phyloP scores from a whole-genome alignment of 2,329 filamentous ascomycete genomes.

The Didymella keratinophila region DNA sequence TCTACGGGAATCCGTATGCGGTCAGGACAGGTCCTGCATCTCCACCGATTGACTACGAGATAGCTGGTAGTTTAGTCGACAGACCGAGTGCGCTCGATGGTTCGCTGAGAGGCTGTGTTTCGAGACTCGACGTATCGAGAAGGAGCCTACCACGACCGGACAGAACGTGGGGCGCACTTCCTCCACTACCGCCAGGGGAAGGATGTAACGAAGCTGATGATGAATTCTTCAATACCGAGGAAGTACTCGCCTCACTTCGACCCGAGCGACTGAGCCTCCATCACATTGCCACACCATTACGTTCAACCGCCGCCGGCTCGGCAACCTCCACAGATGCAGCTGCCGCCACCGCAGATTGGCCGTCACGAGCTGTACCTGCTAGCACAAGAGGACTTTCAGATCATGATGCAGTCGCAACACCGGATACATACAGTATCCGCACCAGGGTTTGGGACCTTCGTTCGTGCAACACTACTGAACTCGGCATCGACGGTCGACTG shows the following conservation, averaged over 20 bases:
- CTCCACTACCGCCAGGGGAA: background rate
- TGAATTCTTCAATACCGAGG: slow-evolving; percentile 2
- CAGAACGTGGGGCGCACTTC: slow-evolving; percentile 11
- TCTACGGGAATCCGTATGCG: slow-evolving; percentile 7
- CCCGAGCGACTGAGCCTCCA: slow-evolving; percentile 11
- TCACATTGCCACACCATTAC: background rate
- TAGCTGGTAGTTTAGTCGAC: slow-evolving; percentile 2
- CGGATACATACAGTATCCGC: background rate
- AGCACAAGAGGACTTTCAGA: too few relatives aligned
- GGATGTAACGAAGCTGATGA: background rate
- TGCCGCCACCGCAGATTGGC: background rate
- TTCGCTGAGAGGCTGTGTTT: background rate
- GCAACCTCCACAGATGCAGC: background rate
- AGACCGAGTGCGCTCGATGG: slow-evolving; percentile 9
- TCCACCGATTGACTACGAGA: background rate
- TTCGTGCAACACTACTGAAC: slow-evolving; percentile 3
- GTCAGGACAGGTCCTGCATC: background rate
- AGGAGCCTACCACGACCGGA: background rate
- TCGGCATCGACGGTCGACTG: background rate
- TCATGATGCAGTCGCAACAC: background rate
- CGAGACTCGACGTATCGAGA: background rate
- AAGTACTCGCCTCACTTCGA: slow-evolving; percentile 1
- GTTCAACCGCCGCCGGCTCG: background rate
- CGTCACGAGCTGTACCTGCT: background rate
- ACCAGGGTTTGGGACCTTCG: slow-evolving; percentile 7